Conservation (phyloP, 2,329 filamentous ascomycete genomes). For the Fusarium temperatum region DNA sequence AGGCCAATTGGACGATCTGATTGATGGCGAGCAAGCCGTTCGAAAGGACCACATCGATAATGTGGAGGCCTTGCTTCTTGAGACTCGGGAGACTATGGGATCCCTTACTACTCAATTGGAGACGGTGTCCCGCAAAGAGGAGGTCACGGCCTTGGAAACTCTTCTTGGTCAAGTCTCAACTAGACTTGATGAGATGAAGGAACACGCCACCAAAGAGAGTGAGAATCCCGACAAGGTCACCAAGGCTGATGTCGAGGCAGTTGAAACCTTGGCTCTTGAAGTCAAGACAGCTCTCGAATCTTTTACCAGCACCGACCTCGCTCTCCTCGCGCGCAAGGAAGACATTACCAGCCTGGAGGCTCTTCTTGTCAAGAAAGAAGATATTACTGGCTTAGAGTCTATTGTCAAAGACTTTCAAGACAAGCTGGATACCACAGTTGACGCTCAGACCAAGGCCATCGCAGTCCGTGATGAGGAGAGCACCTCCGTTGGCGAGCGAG, state of each 20-base stretch:
- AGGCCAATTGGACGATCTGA: slow-evolving; percentile 80
- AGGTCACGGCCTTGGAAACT: slow-evolving; percentile 78
- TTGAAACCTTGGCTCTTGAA: slow-evolving; percentile 84
- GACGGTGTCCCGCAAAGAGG: slow-evolving; percentile 77
- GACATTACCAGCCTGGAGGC: slow-evolving; percentile 73
- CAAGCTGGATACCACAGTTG: slow-evolving; percentile 72
- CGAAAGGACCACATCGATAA: slow-evolving; percentile 71
- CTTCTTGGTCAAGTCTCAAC: slow-evolving; percentile 81
- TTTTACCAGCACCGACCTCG: slow-evolving; percentile 74
- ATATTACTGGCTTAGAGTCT: slow-evolving; percentile 69
- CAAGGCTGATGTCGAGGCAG: slow-evolving; percentile 83
- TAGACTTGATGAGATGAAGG: slow-evolving; percentile 78
- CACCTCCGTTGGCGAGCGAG: slow-evolving; percentile 77
- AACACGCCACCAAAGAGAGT: slow-evolving; percentile 60
- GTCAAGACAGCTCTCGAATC: slow-evolving; percentile 82
- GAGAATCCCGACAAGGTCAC: slow-evolving; percentile 73
- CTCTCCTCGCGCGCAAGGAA: slow-evolving; percentile 76
- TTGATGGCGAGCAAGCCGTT: slow-evolving; percentile 77
- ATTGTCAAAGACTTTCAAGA: slow-evolving; percentile 78
- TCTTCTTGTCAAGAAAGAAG: slow-evolving; percentile 76
- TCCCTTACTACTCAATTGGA: slow-evolving; percentile 74
- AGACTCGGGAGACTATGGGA: slow-evolving; percentile 78
- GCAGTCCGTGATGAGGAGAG: slow-evolving; percentile 88
- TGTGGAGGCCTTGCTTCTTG: slow-evolving; percentile 72
- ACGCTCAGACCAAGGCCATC: slow-evolving; percentile 79